phyloP scores from a whole-genome alignment of 2,329 filamentous ascomycete species.

The Elsinoe necatrix region DNA sequence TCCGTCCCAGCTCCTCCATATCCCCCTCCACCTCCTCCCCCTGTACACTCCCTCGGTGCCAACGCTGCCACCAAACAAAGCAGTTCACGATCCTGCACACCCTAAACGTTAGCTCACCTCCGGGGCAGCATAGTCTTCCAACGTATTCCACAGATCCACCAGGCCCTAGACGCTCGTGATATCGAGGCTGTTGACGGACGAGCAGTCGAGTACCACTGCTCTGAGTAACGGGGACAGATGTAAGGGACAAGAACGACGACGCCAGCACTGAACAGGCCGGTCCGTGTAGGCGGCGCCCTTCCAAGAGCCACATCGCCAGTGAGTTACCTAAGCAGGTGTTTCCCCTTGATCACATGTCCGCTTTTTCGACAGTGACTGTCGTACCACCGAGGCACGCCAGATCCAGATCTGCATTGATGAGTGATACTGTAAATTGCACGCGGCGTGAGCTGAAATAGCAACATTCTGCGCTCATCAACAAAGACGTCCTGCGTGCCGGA shows the following conservation, averaged over 20 bases:
- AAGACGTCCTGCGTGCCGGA: background rate
- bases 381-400: background rate
- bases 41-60: slow-evolving; percentile 53
- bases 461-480: background rate
- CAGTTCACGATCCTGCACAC: slow-evolving; percentile 65
- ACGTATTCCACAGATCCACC: slow-evolving; percentile 88
- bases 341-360: background rate
- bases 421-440: background rate
- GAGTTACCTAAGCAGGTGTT: background rate
- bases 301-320: background rate
- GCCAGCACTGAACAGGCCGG: slow-evolving; percentile 76
- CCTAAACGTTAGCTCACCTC: slow-evolving; percentile 88
- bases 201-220: slow-evolving; percentile 90
- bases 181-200: slow-evolving; percentile 86
- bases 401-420: background rate
- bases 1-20: slow-evolving; percentile 23
- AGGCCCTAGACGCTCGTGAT: slow-evolving; percentile 85
- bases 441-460: background rate
- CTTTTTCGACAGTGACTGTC: background rate
- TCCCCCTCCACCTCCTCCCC: slow-evolving; percentile 42
- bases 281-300: no score
- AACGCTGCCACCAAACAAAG: slow-evolving; percentile 82
- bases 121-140: slow-evolving; percentile 75
- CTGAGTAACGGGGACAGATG: slow-evolving; percentile 69
- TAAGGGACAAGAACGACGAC: slow-evolving; percentile 88